Conservation (phyloP, 257 asterid species). For the Solanum tarijense region DNA sequence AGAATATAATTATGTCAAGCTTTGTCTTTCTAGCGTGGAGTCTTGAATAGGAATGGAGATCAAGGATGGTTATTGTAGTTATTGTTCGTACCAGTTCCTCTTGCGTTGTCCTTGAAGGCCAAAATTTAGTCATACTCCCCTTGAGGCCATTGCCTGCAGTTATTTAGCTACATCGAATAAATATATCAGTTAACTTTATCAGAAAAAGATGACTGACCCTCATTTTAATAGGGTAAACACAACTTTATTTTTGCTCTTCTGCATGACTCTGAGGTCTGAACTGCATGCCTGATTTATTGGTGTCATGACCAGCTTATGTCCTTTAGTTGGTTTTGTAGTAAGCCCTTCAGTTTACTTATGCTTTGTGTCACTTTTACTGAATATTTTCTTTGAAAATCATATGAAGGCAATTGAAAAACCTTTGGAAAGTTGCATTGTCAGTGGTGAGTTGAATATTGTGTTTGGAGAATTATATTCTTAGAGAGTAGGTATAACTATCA, state of each 20-base stretch:
- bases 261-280: background rate
- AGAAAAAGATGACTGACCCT: background rate
- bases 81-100: background rate
- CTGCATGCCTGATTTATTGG: background rate
- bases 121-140: background rate
- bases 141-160: background rate
- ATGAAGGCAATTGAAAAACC: background rate
- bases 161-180: background rate
- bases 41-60: background rate
- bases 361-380: background rate
- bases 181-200: background rate
- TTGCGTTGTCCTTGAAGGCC: background rate
- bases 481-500: background rate
- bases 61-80: background rate
- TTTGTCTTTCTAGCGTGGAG: background rate
- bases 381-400: background rate
- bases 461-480: background rate
- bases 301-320: background rate
- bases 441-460: background rate
- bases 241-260: background rate
- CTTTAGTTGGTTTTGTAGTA: background rate
- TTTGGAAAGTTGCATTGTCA: background rate
- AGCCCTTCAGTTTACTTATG: background rate
- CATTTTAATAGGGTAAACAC: background rate
- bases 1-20: background rate